Evolutionary conservation across 352 stramenopile species (phyloP).

Genomic region (Globisporangium cystogenes): DNA sequence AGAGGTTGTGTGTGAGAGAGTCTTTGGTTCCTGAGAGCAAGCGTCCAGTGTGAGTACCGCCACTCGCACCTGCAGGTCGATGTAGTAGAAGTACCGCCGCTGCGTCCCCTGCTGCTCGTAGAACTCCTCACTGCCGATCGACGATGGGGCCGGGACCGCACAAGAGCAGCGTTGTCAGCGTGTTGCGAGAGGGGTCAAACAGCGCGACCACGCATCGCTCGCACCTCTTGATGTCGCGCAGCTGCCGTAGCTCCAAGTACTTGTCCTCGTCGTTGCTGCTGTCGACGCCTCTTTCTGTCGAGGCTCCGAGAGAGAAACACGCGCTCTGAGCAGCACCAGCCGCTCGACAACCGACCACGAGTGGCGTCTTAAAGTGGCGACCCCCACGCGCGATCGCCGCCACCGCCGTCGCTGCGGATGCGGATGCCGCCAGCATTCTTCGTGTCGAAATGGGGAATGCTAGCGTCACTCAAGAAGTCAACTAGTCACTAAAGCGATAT

Average conservation of each 20-base stretch:
- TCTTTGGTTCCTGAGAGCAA: not conserved
- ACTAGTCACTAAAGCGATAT: no score
- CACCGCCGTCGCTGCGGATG: no score
- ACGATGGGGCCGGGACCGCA: no score
- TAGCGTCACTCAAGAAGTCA: no score
- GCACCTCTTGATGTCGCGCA: constrained; percentile 81
- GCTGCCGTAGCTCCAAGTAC: constrained; percentile 70
- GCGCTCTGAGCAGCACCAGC: not conserved
- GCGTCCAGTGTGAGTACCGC: not conserved
- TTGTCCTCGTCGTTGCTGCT: constrained; percentile 39
- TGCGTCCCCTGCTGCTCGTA: constrained; percentile 60
- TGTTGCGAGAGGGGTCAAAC: not conserved
- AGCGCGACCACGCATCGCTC: not conserved
- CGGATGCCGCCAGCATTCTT: no score
- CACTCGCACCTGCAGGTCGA: constrained; percentile 76
- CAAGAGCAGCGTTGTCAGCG: no score
- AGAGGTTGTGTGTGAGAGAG: not conserved
- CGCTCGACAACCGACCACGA: not conserved
- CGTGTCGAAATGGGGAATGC: no score
- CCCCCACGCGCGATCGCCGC: no score
- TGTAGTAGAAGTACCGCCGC: constrained; percentile 80
- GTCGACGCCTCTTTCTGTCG: not conserved
- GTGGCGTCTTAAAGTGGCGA: no score
- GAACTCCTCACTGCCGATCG: constrained; percentile 43
- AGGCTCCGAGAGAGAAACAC: not conserved